A percentile compares a stretch with the other conserved stretches of the same genome.
Evolutionary conservation across 768 basidiomycete genomes (phyloP).

Genomic region (Sporobolomyces pararoseus): DNA sequence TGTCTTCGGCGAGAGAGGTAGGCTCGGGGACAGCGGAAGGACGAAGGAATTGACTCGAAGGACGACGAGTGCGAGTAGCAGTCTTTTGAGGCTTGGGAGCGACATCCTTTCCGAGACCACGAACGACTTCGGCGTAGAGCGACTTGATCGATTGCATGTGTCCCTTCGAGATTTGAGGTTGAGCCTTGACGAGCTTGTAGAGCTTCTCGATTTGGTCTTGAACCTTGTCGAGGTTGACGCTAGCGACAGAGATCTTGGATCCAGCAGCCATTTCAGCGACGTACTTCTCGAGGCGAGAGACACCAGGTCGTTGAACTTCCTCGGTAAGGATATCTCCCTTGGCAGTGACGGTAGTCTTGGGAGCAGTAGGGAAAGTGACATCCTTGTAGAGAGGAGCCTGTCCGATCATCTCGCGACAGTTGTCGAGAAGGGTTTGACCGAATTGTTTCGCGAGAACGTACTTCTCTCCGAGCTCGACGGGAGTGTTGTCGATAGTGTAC

Average conservation of each 20-base stretch:
- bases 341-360: slow-evolving; percentile 84
- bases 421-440: slow-evolving; percentile 90
- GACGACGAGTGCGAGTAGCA: slow-evolving; percentile 70
- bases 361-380: slow-evolving; percentile 98
- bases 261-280: slow-evolving; percentile 91
- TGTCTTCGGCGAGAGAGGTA: slow-evolving; percentile 74
- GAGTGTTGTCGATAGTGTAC: slow-evolving; percentile 81
- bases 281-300: slow-evolving; percentile 95
- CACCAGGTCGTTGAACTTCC: slow-evolving; percentile 91
- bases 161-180: slow-evolving; percentile 93
- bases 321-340: slow-evolving; percentile 93
- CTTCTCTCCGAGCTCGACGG: slow-evolving; percentile 68
- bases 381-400: slow-evolving; percentile 91
- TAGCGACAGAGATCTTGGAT: slow-evolving; percentile 64
- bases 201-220: slow-evolving; percentile 94
- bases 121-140: slow-evolving; percentile 92
- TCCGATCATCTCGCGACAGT: slow-evolving; percentile 76
- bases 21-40: slow-evolving; percentile 66
- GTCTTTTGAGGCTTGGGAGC: slow-evolving; percentile 49
- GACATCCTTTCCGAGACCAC: slow-evolving; percentile 71
- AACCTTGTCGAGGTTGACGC: slow-evolving; percentile 86
- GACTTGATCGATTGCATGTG: slow-evolving; percentile 93
- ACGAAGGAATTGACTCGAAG: slow-evolving; percentile 94
- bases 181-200: slow-evolving; percentile 94
- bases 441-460: slow-evolving; percentile 96